These are phyloP conservation scores for Mycena olivaceomarginata DNA, from an alignment of 768 basidiomycete species.

Conservation along the genomic window DNA sequence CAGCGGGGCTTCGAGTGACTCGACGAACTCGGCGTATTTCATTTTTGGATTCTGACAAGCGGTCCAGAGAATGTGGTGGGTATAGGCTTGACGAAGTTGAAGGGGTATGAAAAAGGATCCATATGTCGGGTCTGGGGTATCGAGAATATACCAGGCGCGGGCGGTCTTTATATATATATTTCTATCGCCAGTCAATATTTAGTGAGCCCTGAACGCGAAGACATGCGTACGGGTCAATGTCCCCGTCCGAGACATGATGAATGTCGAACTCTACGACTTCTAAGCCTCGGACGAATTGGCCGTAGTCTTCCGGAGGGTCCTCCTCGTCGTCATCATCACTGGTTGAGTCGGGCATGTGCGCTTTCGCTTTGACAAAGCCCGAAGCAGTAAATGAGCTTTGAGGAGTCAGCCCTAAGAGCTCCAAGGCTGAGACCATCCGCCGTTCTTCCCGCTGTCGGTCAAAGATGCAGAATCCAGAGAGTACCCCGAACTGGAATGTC, in stretches of 20 bases:
- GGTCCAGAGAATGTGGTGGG: slow-evolving; percentile 13
- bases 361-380: neutral
- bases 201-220: neutral
- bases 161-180: slow-evolving; percentile 24
- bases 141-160: slow-evolving; percentile 34
- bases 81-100: slow-evolving; percentile 11
- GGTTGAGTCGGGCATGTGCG: neutral
- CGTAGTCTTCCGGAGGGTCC: neutral
- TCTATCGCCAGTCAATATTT: neutral
- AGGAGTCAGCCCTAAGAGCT: slow-evolving; percentile 9
- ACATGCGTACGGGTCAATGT: slow-evolving; percentile 6
- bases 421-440: neutral
- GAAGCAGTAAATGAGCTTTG: slow-evolving; percentile 15
- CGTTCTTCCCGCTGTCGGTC: neutral
- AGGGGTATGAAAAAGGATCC: slow-evolving; percentile 9
- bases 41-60: neutral
- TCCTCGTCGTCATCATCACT: slow-evolving; percentile 31
- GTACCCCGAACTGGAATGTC: slow-evolving; percentile 17
- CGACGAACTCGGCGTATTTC: neutral
- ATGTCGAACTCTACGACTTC: neutral
- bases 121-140: slow-evolving; percentile 15
- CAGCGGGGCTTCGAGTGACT: slow-evolving; percentile 14
- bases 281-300: slow-evolving; percentile 14
- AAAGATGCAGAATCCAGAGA: slow-evolving; percentile 16
- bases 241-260: slow-evolving; percentile 6